Conservation (phyloP, 177 flowering plant genomes). For the Vitis hybrid region DNA sequence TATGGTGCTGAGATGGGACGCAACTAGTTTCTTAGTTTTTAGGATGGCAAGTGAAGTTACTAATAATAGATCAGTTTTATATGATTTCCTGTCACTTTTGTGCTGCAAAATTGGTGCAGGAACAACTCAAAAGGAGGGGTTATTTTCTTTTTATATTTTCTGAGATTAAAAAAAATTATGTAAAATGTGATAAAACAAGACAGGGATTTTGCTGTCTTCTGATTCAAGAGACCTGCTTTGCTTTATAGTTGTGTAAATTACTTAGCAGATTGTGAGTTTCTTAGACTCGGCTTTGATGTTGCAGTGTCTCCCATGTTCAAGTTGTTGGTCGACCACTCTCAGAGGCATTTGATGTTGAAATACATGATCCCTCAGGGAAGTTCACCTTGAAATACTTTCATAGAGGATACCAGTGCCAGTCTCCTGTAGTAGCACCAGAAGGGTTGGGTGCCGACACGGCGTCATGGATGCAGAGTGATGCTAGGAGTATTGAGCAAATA, state of each 20-base stretch:
- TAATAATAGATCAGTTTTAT: no score
- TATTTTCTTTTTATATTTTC: no score
- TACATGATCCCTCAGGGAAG: slow-evolving; percentile 32
- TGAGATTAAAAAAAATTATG: no score
- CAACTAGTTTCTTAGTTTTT: no score
- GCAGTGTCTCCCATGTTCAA: slow-evolving; percentile 63
- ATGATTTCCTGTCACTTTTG: no score
- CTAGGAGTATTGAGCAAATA: no score
- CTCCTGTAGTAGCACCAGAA: slow-evolving; percentile 10
- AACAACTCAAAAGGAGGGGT: no score
- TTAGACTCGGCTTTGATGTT: slow-evolving; percentile 6
- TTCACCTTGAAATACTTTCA: slow-evolving; percentile 43
- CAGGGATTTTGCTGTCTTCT: not conserved
- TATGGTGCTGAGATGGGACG: no score
- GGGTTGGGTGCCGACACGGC: slow-evolving; percentile 25
- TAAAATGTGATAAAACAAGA: no score
- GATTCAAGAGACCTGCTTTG: not conserved
- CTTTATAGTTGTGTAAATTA: not conserved
- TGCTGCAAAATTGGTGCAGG: no score
- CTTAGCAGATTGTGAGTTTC: not conserved
- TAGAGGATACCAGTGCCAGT: slow-evolving; percentile 5
- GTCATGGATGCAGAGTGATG: slow-evolving; percentile 19
- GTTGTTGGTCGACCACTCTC: slow-evolving; percentile 50
- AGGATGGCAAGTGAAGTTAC: no score
- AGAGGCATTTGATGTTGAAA: slow-evolving; percentile 38